Percentiles rank a stretch among this genome's conserved stretches.
Evolutionary conservation across 108 stramenopile species (phyloP).

Genomic region (Pseudonitzschia multiseries): DNA sequence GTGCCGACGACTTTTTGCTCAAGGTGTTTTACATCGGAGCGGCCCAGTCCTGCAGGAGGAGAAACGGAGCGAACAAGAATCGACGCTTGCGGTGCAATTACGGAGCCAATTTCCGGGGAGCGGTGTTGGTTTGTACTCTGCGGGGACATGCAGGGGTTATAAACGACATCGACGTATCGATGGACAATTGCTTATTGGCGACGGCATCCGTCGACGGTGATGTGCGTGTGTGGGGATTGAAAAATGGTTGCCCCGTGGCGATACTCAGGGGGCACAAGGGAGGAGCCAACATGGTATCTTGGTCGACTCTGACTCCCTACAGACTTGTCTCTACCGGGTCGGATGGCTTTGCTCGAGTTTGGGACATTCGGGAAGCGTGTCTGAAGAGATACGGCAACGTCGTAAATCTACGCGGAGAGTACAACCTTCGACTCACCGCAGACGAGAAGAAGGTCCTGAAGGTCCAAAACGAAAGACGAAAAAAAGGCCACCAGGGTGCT

Average conservation of each 20-base stretch:
- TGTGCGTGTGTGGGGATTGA: conserved; percentile 86
- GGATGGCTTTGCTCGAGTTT: conserved; percentile 74
- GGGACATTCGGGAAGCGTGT: conserved; percentile 84
- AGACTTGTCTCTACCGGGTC: conserved; percentile 78
- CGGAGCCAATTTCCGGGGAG: conserved; percentile 68
- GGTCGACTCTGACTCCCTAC: conserved; percentile 76
- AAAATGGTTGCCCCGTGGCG: conserved; percentile 83
- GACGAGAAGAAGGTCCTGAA: conserved; percentile 11
- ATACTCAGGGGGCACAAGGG: conserved; percentile 80
- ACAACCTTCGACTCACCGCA: conserved; percentile 31
- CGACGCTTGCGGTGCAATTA: conserved; percentile 43
- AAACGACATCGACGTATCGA: conserved; percentile 87
- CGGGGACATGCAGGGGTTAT: conserved; percentile 93
- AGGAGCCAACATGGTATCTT: conserved; percentile 84
- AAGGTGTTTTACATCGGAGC: conserved; percentile 84
- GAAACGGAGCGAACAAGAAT: not conserved
- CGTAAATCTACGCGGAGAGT: conserved; percentile 47
- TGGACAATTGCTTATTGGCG: conserved; percentile 90
- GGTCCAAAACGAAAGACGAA: not conserved
- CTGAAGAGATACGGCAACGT: conserved; percentile 58
- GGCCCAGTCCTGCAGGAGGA: conserved; percentile 24
- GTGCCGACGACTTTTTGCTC: conserved; percentile 92
- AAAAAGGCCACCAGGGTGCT: not conserved
- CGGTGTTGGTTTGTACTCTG: conserved; percentile 80
- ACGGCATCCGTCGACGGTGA: conserved; percentile 85